Evolutionary conservation across 2,329 filamentous ascomycete genomes (phyloP).

Genomic region (Aureobasidium musti): DNA sequence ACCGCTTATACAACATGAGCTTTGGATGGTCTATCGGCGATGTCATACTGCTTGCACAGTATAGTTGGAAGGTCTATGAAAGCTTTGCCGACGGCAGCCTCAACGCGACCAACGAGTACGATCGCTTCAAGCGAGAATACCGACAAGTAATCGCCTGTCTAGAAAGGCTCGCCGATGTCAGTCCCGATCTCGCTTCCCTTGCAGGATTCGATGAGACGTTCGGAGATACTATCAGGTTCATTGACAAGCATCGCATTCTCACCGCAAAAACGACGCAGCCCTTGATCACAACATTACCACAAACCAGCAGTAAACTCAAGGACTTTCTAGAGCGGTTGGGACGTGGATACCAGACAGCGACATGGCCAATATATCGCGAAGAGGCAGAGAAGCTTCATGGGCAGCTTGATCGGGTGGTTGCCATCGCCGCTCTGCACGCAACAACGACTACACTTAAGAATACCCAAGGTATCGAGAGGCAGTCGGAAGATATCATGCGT

Average conservation of each 20-base stretch:
- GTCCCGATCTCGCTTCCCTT: neutral
- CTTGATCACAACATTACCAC: neutral
- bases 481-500: slow-evolving; percentile 5
- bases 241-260: neutral
- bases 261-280: neutral
- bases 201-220: neutral
- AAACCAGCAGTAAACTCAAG: neutral
- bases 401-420: slow-evolving; percentile 10
- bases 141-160: slow-evolving; percentile 6
- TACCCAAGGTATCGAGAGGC: slow-evolving; percentile 9
- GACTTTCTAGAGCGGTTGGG: neutral
- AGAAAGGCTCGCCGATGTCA: neutral
- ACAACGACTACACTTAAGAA: slow-evolving; percentile 3
- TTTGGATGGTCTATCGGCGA: slow-evolving; percentile 21
- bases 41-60: slow-evolving; percentile 5
- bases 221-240: neutral
- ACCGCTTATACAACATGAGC: slow-evolving; percentile 1
- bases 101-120: neutral
- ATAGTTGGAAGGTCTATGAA: slow-evolving; percentile 15
- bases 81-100: slow-evolving; percentile 13
- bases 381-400: slow-evolving; percentile 11
- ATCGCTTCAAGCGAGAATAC: slow-evolving; percentile 10
- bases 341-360: neutral
- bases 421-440: neutral
- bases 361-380: slow-evolving; percentile 13